Evolutionary conservation across 805 yeast species (phyloP).

Genomic region (Monosporozyma unispora): DNA sequence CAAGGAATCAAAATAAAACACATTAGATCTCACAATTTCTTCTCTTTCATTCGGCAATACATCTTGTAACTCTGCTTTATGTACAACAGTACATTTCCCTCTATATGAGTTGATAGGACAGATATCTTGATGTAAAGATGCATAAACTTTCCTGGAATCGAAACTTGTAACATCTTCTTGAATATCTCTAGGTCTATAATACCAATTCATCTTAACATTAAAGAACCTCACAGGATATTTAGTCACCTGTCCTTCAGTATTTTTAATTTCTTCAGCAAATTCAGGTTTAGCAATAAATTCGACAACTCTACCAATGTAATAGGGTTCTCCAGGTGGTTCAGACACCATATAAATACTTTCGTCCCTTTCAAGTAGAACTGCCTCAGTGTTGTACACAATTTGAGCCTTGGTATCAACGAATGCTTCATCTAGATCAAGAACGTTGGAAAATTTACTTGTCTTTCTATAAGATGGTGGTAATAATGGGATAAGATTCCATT

Average conservation of each 20-base stretch:
- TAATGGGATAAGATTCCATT: conserved; percentile 29
- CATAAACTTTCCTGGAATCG: conserved; percentile 71
- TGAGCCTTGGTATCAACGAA: conserved; percentile 25
- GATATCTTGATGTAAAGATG: conserved; percentile 77
- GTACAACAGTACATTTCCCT: conserved; percentile 66
- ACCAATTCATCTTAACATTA: conserved; percentile 76
- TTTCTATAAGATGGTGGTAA: conserved; percentile 26
- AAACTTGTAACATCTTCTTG: conserved; percentile 40
- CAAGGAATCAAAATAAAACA: conserved; percentile 76
- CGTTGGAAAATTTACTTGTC: conserved; percentile 29
- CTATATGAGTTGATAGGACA: conserved; percentile 71
- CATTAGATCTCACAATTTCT: conserved; percentile 50
- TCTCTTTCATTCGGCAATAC: conserved; percentile 33
- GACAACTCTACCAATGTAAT: conserved; percentile 75
- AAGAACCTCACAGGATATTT: conserved; percentile 43
- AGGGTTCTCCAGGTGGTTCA: conserved; percentile 93
- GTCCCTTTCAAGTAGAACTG: conserved; percentile 19
- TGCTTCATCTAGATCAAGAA: conserved; percentile 34
- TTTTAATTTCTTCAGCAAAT: conserved; percentile 11
- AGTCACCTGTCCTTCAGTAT: conserved; percentile 6
- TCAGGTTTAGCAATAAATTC: conserved; percentile 44
- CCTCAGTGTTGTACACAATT: conserved; percentile 15
- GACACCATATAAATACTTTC: conserved; percentile 77
- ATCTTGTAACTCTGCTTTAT: conserved; percentile 54
- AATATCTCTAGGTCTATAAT: conserved; percentile 80